These are phyloP conservation scores for Colletotrichum scovillei DNA, from an alignment of 2,329 filamentous ascomycete species.

Conservation along the genomic window DNA sequence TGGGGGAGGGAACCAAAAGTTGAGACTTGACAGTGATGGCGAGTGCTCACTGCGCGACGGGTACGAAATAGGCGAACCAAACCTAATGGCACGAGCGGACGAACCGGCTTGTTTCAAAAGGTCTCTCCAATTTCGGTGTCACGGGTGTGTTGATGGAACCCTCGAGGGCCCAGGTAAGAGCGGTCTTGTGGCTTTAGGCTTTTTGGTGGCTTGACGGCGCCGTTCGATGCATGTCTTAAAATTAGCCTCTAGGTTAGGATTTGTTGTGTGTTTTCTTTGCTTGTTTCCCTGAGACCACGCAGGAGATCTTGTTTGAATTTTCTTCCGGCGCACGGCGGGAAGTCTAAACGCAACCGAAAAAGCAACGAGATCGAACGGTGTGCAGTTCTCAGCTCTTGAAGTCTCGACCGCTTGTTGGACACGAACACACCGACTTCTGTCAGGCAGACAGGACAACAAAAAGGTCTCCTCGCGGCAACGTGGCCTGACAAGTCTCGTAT, in stretches of 20 bases:
- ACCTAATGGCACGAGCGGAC: conserved; percentile 4
- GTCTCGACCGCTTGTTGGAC: conserved; percentile 7
- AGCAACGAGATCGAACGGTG: conserved; percentile 23
- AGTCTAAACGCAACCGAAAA: conserved; percentile 3
- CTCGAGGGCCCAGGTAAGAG: not conserved
- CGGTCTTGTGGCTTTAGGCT: not conserved
- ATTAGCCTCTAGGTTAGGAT: not conserved
- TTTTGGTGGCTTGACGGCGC: not conserved
- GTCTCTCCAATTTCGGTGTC: conserved; percentile 2
- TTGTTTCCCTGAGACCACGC: not conserved
- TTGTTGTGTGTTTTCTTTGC: not conserved
- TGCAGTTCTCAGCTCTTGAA: not conserved
- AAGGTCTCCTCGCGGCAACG: not conserved
- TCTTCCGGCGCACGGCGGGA: conserved; percentile 3
- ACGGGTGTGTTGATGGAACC: not conserved
- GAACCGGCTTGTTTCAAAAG: conserved; percentile 27
- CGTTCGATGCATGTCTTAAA: conserved; percentile 2
- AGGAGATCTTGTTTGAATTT: not conserved
- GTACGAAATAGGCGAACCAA: not conserved
- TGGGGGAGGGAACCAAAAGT: not conserved
- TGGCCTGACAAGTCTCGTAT: conserved; percentile 17
- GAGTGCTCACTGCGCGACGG: not conserved
- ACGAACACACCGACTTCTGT: not conserved
- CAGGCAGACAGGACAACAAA: not conserved
- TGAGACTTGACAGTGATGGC: not conserved